Base-by-base conservation (phyloP, 2,329 filamentous ascomycete species). In the Exophiala lecanii-corni region DNA sequence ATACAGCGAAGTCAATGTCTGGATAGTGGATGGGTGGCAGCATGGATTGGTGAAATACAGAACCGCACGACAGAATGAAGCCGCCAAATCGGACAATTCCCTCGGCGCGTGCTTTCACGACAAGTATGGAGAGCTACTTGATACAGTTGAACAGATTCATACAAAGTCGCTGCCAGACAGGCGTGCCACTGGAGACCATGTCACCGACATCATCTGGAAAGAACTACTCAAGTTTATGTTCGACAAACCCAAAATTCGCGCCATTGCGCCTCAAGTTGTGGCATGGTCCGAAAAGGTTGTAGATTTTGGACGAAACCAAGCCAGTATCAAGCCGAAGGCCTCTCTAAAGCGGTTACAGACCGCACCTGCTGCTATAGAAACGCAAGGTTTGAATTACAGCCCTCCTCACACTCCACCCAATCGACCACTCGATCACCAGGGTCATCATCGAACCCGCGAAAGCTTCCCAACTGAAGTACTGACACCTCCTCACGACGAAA, bases 31-130 rank as follows among this genome's bases (percentile, higher is more conserved):
- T 28, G 58, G 56, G 21, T 17, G 28, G 21, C 26, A n/a, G n/a
- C n/a, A n/a, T n/a, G n/a, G n/a, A n/a, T n/a, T n/a, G n/a, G n/a
- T n/a, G n/a, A n/a, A n/a, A n/a, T n/a, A n/a, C n/a, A n/a, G n/a
- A n/a, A n/a, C n/a, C n/a, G n/a, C n/a, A n/a, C n/a, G n/a, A n/a
- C n/a, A n/a, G n/a, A n/a, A n/a, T 4, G 57, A 57, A 38, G 54
- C 47, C 15, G 32, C 41, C 9, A 33, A 40, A 38, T 12, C 30
- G 15, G 41, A 38, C 34, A 38, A 49, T 15, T 39, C 43, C 35
- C 41, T 43, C n/a, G 48, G 48, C 9, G 53, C 57, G 18, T 57
- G 54, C 36, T 64, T 65, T 41, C 62, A 64, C 47, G 51, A 64
- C 43, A 57, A 55, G 9, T 36, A 51, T 19, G 49, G 44, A 17